Conservation (phyloP, 495 filamentous ascomycete species). For the Usnea hakonensis region DNA sequence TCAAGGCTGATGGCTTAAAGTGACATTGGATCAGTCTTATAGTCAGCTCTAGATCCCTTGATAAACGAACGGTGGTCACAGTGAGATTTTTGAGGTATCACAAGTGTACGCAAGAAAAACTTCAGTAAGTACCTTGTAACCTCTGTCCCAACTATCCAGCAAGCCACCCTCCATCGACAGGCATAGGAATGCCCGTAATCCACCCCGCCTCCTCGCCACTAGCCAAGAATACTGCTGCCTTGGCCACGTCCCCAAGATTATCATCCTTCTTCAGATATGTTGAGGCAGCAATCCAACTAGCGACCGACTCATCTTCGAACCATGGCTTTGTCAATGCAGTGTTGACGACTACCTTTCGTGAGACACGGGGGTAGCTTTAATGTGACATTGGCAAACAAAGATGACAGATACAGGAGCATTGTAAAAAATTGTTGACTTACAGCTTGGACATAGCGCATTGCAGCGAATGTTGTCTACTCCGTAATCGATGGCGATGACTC, state of each 20-base stretch:
- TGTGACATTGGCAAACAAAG: too few relatives aligned
- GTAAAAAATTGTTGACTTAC: slow-evolving; percentile 27
- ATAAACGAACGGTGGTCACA: too few relatives aligned
- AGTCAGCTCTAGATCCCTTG: too few relatives aligned
- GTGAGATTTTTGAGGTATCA: too few relatives aligned
- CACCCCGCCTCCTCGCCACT: slow-evolving; percentile 41
- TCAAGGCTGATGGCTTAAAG: too few relatives aligned
- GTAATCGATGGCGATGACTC: slow-evolving; percentile 44
- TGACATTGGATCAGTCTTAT: too few relatives aligned
- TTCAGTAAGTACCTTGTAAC: too few relatives aligned
- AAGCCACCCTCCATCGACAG: slow-evolving; percentile 48
- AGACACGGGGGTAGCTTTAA: too few relatives aligned
- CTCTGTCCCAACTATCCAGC: too few relatives aligned
- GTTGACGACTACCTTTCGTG: too few relatives aligned
- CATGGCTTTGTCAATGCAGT: neutral
- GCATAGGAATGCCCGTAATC: slow-evolving; percentile 38
- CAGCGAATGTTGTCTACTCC: slow-evolving; percentile 42
- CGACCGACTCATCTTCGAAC: neutral
- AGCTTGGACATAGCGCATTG: slow-evolving; percentile 51
- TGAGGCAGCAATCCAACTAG: neutral
- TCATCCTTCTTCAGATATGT: slow-evolving; percentile 36
- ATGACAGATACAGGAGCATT: too few relatives aligned
- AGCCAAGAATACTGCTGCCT: slow-evolving; percentile 42
- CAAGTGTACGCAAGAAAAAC: too few relatives aligned
- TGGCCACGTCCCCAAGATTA: slow-evolving; percentile 38